Conservation (phyloP, 345 rosid genomes). For the Hypericum androsaemum region DNA sequence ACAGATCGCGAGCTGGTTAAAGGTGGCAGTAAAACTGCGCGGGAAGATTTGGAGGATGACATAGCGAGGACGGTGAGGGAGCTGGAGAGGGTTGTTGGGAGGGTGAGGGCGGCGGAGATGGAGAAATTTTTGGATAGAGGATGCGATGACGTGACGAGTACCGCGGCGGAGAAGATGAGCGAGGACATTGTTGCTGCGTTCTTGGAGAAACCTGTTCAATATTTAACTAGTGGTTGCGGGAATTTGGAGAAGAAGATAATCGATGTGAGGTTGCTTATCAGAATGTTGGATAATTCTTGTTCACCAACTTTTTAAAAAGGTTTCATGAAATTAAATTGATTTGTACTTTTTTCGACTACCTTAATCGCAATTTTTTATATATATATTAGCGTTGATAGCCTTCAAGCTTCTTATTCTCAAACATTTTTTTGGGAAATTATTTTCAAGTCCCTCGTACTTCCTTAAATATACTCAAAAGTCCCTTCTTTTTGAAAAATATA, state of each 20-base stretch:
- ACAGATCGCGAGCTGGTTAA: too few species aligned
- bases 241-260: slow-evolving; percentile 8
- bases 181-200: slow-evolving; percentile 8
- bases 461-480: too few species aligned
- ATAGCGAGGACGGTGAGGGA: not conserved
- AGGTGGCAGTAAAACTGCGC: not conserved
- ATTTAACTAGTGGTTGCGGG: slow-evolving; percentile 3
- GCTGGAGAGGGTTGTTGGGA: slow-evolving; percentile 13
- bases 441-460: too few species aligned
- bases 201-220: slow-evolving; percentile 13
- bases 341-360: too few species aligned
- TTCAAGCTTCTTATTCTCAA: too few species aligned
- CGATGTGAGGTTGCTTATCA: slow-evolving; percentile 6
- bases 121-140: slow-evolving; percentile 6
- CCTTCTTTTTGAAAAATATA: too few species aligned
- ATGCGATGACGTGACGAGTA: not conserved
- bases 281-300: slow-evolving; percentile 8
- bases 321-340: too few species aligned
- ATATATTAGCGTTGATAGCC: too few species aligned
- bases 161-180: slow-evolving; percentile 11
- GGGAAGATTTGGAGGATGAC: not conserved
- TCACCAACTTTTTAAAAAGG: not conserved
- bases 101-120: slow-evolving; percentile 7
- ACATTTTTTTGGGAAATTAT: too few species aligned
- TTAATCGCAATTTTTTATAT: too few species aligned